Evolutionary conservation across 75 land plant species (phyloP).

Genomic region (Picea sitchensis): DNA sequence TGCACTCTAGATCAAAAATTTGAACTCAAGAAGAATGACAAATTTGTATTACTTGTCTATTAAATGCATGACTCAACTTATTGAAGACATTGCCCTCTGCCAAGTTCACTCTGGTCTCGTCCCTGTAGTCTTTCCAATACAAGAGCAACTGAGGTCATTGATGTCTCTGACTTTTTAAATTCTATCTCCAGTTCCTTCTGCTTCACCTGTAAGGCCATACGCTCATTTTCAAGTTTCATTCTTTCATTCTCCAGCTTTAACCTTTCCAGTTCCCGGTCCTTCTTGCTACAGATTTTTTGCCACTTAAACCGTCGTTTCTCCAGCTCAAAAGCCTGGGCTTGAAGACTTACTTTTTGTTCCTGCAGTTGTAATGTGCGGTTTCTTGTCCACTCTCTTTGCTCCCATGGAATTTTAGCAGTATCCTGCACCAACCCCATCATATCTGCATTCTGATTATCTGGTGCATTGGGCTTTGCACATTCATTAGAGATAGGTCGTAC

Average conservation of each 20-base stretch:
- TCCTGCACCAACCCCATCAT: constrained; percentile 19
- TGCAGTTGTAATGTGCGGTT: constrained; percentile 32
- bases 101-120: not conserved
- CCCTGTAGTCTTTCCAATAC: not conserved
- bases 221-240: constrained; percentile 57
- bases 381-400: constrained; percentile 43
- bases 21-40: no score
- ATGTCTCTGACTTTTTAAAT: constrained; percentile 16
- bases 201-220: constrained; percentile 38
- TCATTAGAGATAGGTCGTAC: not conserved
- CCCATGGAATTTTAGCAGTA: constrained; percentile 12
- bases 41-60: no score
- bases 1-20: no score
- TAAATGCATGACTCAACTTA: no score
- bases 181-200: constrained; percentile 58
- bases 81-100: no score
- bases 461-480: not conserved
- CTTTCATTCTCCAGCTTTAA: constrained; percentile 55
- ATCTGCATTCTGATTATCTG: constrained; percentile 8
- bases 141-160: constrained; percentile 18
- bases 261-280: constrained; percentile 67
- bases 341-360: constrained; percentile 39
- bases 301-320: constrained; percentile 67
- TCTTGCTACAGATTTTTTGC: constrained; percentile 55
- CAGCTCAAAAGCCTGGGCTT: constrained; percentile 49